A percentile compares a stretch with the other conserved stretches of the same genome.
Conservation (phyloP, 208 protist species). For the Leptomonas pyrrhocoris region DNA sequence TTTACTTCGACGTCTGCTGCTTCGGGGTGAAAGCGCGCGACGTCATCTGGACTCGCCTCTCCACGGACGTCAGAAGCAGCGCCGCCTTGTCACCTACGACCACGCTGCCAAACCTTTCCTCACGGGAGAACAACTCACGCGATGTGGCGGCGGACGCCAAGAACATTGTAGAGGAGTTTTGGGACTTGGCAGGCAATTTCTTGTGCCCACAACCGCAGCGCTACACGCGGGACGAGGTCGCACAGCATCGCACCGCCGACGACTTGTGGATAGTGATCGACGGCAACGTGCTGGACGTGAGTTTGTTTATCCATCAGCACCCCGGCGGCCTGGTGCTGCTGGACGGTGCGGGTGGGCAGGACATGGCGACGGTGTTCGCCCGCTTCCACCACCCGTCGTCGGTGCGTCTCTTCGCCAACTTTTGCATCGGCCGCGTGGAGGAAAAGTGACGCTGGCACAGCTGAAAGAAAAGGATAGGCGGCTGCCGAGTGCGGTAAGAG, state of each 20-base stretch:
- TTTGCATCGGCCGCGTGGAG: constrained; percentile 66
- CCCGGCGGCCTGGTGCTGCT: constrained; percentile 69
- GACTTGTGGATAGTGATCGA: constrained; percentile 82
- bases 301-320: constrained; percentile 54
- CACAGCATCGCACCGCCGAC: constrained; percentile 35
- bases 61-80: no score
- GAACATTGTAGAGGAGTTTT: constrained; percentile 41
- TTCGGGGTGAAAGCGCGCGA: no score
- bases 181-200: constrained; percentile 38
- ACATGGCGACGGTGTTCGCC: constrained; percentile 60
- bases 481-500: no score
- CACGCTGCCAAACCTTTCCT: no score
- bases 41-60: no score
- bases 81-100: no score
- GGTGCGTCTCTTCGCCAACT: constrained; percentile 51
- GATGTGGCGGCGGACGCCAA: constrained; percentile 11
- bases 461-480: no score
- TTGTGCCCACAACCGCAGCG: constrained; percentile 47
- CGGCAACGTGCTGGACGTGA: constrained; percentile 78
- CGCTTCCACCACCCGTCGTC: constrained; percentile 56
- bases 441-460: no score
- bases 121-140: neutral
- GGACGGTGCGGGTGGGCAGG: constrained; percentile 59
- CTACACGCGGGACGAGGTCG: constrained; percentile 61
- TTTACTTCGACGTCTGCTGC: no score